Evolutionary conservation across 164 flowering plant species (phyloP).

Genomic region (Annona squamosa): DNA sequence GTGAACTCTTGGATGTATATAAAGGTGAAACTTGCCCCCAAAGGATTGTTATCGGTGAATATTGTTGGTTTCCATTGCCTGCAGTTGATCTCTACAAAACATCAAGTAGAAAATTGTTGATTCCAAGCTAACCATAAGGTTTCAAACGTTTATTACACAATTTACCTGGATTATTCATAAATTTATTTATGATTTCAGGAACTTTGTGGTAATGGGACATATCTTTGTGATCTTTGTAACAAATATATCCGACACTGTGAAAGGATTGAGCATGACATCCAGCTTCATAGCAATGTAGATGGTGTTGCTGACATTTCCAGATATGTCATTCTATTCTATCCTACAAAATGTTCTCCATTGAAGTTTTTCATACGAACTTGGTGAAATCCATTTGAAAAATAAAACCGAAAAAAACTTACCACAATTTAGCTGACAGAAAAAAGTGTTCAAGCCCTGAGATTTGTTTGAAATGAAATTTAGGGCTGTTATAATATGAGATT

Average conservation of each 20-base stretch:
- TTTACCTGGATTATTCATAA: not conserved
- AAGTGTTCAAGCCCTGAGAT: too few species aligned
- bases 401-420: too few species aligned
- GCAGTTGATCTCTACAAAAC: conserved; percentile 79
- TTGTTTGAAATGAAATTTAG: too few species aligned
- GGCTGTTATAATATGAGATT: too few species aligned
- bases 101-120: conserved; percentile 58
- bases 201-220: conserved; percentile 93
- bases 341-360: too few species aligned
- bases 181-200: conserved; percentile 41
- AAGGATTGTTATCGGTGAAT: conserved; percentile 86
- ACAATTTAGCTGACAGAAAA: too few species aligned
- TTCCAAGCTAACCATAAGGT: not conserved
- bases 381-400: too few species aligned
- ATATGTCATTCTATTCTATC: too few species aligned
- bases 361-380: too few species aligned
- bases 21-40: conserved; percentile 87
- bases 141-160: not conserved
- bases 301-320: conserved; percentile 56
- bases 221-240: conserved; percentile 63
- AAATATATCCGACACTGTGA: conserved; percentile 74
- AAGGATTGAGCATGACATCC: conserved; percentile 55
- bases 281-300: conserved; percentile 43
- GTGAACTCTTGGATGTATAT: conserved; percentile 62
- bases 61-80: conserved; percentile 91